Percentiles rank a stretch among this genome's conserved stretches.
phyloP scores from a whole-genome alignment of 2,329 filamentous ascomycete species.

The Fusarium dlaminii region DNA sequence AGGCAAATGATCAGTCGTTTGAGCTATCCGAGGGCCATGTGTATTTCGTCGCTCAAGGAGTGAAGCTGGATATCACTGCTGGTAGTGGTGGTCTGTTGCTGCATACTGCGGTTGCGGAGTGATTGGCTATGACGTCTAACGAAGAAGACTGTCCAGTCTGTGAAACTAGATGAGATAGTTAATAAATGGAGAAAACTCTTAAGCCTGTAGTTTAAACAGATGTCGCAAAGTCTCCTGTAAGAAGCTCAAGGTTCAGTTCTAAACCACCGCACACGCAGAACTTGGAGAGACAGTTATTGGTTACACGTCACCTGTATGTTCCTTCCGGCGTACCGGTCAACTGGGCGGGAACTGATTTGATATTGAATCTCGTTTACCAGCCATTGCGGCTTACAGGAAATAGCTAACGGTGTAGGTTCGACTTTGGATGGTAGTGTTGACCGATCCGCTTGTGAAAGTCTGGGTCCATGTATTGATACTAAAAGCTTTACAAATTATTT shows the following conservation, averaged over 20 bases:
- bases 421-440: neutral
- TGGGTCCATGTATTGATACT: neutral
- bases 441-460: neutral
- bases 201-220: neutral
- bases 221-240: neutral
- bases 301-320: neutral
- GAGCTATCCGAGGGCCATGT: constrained; percentile 39
- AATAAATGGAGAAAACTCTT: neutral
- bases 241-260: neutral
- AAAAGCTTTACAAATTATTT: neutral
- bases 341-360: too few relatives aligned
- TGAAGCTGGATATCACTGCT: constrained; percentile 34
- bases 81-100: constrained; percentile 29
- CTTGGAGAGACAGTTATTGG: neutral
- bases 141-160: neutral
- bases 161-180: neutral
- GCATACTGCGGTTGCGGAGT: constrained; percentile 36
- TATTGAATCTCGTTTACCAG: neutral
- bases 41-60: constrained; percentile 39
- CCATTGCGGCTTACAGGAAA: neutral
- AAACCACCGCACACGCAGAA: neutral
- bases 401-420: neutral
- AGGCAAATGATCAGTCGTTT: constrained; percentile 31
- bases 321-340: neutral
- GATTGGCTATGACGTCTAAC: neutral